Evolutionary conservation across 2,329 filamentous ascomycete species (phyloP).

Genomic region (Aspergillus fructus): DNA sequence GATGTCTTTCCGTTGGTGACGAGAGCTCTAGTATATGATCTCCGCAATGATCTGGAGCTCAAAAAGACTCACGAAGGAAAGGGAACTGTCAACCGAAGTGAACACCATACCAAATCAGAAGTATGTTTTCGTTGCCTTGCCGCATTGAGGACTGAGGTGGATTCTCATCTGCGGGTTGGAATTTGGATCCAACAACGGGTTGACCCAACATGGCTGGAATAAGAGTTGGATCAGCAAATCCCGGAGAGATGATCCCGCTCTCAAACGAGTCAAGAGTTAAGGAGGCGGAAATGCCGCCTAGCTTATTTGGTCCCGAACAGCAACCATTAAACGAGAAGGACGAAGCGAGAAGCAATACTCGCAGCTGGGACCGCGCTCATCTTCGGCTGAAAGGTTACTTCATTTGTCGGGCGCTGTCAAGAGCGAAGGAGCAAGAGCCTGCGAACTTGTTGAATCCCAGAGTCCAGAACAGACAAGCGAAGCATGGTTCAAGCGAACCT

Average conservation of each 20-base stretch:
- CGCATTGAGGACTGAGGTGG: not conserved
- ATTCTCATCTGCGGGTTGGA: not conserved
- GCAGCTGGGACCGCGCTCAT: not conserved
- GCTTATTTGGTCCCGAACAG: not conserved
- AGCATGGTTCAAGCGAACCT: conserved; percentile 2
- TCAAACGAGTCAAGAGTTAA: conserved; percentile 4
- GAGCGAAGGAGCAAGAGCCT: not conserved
- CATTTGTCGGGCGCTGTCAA: not conserved
- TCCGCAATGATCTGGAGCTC: conserved; percentile 5
- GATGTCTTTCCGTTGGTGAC: no score
- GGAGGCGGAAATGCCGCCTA: not conserved
- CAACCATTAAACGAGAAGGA: not conserved
- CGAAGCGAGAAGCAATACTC: not conserved
- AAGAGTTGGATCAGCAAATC: not conserved
- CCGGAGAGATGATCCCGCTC: not conserved
- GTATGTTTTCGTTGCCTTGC: not conserved
- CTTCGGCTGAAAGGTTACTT: not conserved
- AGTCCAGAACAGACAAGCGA: not conserved
- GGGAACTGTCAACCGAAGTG: not conserved
- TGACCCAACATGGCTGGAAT: not conserved
- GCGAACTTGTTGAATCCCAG: not conserved
- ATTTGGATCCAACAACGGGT: not conserved
- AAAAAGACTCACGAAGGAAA: not conserved
- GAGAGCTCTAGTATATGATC: not conserved
- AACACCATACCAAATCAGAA: not conserved